Evolutionary conservation across 148 eudicot species (phyloP), one percentile per base, ranked within the genome.

Genomic region (Arbutus unedo): DNA sequence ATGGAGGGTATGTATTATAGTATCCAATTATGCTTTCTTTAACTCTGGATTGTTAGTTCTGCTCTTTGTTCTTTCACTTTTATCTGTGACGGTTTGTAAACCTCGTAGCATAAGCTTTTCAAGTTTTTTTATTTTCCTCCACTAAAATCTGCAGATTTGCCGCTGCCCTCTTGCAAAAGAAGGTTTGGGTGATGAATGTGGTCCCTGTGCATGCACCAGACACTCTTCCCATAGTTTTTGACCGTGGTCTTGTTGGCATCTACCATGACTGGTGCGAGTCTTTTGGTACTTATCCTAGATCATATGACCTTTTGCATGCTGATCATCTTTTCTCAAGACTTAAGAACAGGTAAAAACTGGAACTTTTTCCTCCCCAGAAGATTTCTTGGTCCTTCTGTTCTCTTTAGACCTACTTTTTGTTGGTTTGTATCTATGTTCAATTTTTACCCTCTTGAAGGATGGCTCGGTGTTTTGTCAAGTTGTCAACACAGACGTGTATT

Each of bases 221-320:
- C 82, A 93, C 99, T n/a, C 98, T 97, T 84, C 95, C 99, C 66
- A 83, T 89, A 78, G 91, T 97, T 64, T 97, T 87, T 82, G 99
- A 97, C 79, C 96, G 99, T 55, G 99, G 99, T 78, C 94, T 94
- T 57, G 76, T 93, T 64, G 99, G 99, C 4, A 73, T 91, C 53
- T 97, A 97, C 87, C 99, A 97, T 85, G 97, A 97, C 81, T 97
- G 99, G 99, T 97, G 99, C 44, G 98, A 97, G 84, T 90, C 99
- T 50, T 97, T 97, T 72, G 91, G 96, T 79, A 87, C 99, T 67
- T 97, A 97, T 80, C 99, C 99, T 74, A 92, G 99, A 88, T 92
- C 99, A 3, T 97, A 94, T 67, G 99, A 97, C 88, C 93, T 97
- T 79, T 79, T 97, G 79, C 99, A 97, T 85, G 97, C 93, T 50